A percentile compares a stretch with the other conserved stretches of the same genome.
These are phyloP conservation scores for Bondarzewia mesenterica DNA, from an alignment of 1,284 basidiomycete genomes.

Conservation along the genomic window DNA sequence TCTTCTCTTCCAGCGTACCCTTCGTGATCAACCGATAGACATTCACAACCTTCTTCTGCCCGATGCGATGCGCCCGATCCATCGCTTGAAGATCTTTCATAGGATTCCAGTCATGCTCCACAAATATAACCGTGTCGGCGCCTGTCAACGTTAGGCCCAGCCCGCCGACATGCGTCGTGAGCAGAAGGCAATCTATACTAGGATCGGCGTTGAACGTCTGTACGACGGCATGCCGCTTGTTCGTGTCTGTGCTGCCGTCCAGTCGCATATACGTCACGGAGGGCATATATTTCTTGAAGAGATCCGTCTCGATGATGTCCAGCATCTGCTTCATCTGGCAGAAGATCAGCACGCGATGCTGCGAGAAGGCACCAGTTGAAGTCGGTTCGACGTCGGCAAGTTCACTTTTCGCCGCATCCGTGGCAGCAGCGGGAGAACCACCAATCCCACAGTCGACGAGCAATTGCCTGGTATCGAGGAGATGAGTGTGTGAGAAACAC, in stretches of 20 bases:
- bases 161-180: conserved; percentile 97
- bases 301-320: conserved; percentile 91
- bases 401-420: conserved; percentile 54
- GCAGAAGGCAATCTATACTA: conserved; percentile 91
- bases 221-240: conserved; percentile 90
- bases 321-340: conserved; percentile 99
- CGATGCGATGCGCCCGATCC: conserved; percentile 97
- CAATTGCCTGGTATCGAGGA: conserved; percentile 62
- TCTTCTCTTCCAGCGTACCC: conserved; percentile 97
- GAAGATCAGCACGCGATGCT: conserved; percentile 97
- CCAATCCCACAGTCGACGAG: conserved; percentile 95
- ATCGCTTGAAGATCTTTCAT: conserved; percentile 99
- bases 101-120: conserved; percentile 99
- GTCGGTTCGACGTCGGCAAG: conserved; percentile 51
- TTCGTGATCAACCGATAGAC: conserved; percentile 97
- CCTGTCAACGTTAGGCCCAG: conserved; percentile 95
- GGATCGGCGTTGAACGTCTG: conserved; percentile 98
- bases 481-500: too few relatives aligned
- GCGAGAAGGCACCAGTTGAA: conserved; percentile 62
- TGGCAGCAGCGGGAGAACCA: conserved; percentile 27
- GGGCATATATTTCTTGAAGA: conserved; percentile 92
- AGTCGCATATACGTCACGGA: conserved; percentile 97
- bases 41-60: conserved; percentile 98
- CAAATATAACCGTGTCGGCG: conserved; percentile 98
- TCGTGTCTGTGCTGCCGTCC: conserved; percentile 85